Conservation (phyloP, 2,329 filamentous ascomycete species). For the Fusarium abutilonis region DNA sequence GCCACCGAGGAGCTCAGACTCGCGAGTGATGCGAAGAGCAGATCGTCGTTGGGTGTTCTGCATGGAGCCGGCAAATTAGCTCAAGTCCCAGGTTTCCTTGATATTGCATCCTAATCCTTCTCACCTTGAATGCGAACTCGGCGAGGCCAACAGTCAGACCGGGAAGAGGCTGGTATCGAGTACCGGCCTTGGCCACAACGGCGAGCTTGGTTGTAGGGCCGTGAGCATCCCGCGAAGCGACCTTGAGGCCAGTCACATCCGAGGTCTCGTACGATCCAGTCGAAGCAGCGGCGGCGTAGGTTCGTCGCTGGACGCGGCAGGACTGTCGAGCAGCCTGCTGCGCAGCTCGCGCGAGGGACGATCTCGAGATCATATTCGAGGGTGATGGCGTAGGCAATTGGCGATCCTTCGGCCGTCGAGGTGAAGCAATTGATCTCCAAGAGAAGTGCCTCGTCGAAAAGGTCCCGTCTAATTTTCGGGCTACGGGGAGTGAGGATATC, state of each 20-base stretch:
- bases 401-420: conserved; percentile 57
- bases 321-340: conserved; percentile 67
- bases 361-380: conserved; percentile 71
- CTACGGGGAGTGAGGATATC: conserved; percentile 46
- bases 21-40: conserved; percentile 90
- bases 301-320: conserved; percentile 65
- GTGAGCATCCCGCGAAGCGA: conserved; percentile 88
- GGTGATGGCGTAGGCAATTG: conserved; percentile 66
- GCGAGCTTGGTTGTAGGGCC: conserved; percentile 91
- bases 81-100: conserved; percentile 42
- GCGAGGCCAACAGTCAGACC: conserved; percentile 90
- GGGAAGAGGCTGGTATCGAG: conserved; percentile 88
- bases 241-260: conserved; percentile 88
- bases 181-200: conserved; percentile 92
- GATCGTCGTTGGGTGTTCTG: conserved; percentile 89
- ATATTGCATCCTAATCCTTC: conserved; percentile 16
- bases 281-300: conserved; percentile 67
- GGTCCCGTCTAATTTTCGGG: conserved; percentile 58
- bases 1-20: conserved; percentile 93
- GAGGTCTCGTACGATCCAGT: conserved; percentile 88
- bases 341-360: conserved; percentile 66
- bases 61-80: conserved; percentile 58
- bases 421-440: conserved; percentile 52
- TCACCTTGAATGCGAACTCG: conserved; percentile 96
- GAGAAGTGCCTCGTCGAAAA: conserved; percentile 57